These are phyloP conservation scores for Zygnema circumcarinatum DNA, from an alignment of 139 green algal species.

Conservation along the genomic window DNA sequence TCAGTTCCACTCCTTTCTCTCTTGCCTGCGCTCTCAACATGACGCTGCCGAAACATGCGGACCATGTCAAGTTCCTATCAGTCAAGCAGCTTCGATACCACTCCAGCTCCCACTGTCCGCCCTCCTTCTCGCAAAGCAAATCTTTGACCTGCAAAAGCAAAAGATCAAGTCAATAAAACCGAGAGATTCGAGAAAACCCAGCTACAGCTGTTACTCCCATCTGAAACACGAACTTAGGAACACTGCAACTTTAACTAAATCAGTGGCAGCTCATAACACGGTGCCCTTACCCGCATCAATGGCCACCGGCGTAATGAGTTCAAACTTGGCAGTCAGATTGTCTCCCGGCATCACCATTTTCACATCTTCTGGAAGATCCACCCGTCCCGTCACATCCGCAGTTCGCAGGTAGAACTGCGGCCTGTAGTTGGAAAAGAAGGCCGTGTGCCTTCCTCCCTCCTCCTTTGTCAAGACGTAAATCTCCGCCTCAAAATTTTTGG, in stretches of 20 bases:
- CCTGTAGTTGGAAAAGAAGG: conserved; percentile 97
- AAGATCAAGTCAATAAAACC: conserved; percentile 26
- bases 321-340: conserved; percentile 87
- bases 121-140: conserved; percentile 96
- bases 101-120: conserved; percentile 92
- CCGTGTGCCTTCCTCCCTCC: conserved; percentile 96
- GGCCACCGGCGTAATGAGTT: conserved; percentile 76
- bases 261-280: too few species aligned
- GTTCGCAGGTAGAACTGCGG: conserved; percentile 97
- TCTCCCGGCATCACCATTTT: conserved; percentile 99
- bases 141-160: conserved; percentile 74
- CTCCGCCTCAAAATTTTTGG: conserved; percentile 82
- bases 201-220: too few species aligned
- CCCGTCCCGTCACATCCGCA: conserved; percentile 88
- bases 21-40: too few species aligned
- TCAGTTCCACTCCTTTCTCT: too few species aligned
- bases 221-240: too few species aligned
- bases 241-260: too few species aligned
- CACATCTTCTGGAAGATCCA: conserved; percentile 81
- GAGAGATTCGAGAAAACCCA: background rate
- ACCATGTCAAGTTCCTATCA: too few species aligned
- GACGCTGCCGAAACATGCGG: too few species aligned
- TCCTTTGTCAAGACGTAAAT: conserved; percentile 97
- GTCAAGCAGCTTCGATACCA: conserved; percentile 78
- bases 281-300: conserved; percentile 52